Base-by-base conservation (phyloP, 2,329 filamentous ascomycete genomes). In the Fusarium anguioides region DNA sequence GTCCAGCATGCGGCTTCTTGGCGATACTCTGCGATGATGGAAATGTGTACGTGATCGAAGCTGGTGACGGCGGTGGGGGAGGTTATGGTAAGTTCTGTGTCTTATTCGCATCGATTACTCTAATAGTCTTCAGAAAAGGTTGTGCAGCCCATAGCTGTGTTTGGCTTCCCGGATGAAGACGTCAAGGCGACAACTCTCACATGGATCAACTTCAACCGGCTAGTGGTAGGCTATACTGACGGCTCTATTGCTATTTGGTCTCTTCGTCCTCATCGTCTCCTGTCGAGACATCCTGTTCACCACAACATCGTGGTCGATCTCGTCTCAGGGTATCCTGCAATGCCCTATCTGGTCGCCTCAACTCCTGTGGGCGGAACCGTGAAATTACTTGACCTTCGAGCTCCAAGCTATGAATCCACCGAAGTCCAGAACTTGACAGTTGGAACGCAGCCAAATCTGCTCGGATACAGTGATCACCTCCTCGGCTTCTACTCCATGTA, bases 171-270 rank as follows among this genome's bases (percentile, higher is more conserved):
- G 0, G 76, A 80, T 15, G 85, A 88, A 72, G 78, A 82, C 54
- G 77, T 86, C 37, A 77, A 80, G 24, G 82, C 83, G 26, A 87
- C 84, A 17, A 81, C 82, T 59, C 80, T 88, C 50, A 80, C 84
- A 12, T 89, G 86, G 86, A 75, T 83, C 31, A 83, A 82, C 59
- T 80, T 81, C 64, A 88, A 88, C 69, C 82, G 85, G 21, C 75
- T 89, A 36, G 84, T 80, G 1, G 76, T 86, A 27, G 86, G 85
- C 46, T 85, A 87, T 70, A 81, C 81, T 1, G 86, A 89, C 60
- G 86, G 86, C 29, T 85, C 83, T 20, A 77, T 88, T 33, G 80
- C 81, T 20, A 76, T 88, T 12, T 89, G 86, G 86, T 88, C 86
- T 12, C 70, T 88, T 39, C 78, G 79, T 36, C 86, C 86, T 2